phyloP scores from a whole-genome alignment of 768 basidiomycete species.

The Mycena olivaceomarginata region DNA sequence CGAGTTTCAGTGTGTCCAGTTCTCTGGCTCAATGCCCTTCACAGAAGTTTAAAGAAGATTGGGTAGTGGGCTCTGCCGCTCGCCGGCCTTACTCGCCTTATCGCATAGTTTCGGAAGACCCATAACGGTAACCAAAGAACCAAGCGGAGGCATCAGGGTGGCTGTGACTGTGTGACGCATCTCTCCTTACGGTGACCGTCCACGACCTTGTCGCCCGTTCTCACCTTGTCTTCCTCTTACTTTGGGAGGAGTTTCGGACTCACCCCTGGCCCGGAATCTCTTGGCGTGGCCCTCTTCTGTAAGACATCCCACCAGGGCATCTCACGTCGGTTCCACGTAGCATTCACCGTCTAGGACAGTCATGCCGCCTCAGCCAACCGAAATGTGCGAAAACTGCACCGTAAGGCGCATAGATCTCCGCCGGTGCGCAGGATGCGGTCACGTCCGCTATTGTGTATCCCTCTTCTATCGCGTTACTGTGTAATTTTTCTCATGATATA shows the following conservation, averaged over 20 bases:
- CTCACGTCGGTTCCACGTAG: not conserved
- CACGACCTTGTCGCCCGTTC: not conserved
- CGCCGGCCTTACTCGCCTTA: no score
- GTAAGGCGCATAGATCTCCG: conserved; percentile 23
- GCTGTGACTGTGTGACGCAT: no score
- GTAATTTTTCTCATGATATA: not conserved
- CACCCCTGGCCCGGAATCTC: not conserved
- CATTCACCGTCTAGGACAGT: not conserved
- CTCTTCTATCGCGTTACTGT: not conserved
- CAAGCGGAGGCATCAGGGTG: no score
- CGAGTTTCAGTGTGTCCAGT: no score
- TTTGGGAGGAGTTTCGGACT: not conserved
- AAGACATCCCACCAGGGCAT: not conserved
- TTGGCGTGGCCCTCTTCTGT: not conserved
- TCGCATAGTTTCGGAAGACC: no score
- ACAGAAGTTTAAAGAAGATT: no score
- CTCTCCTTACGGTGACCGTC: not conserved
- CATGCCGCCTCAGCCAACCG: conserved; percentile 32
- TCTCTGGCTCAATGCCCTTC: no score
- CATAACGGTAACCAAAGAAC: no score
- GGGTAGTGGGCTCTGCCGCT: no score
- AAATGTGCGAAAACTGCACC: conserved; percentile 29
- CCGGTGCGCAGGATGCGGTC: conserved; percentile 25
- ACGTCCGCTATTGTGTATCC: conserved; percentile 34
- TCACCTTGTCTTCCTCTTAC: not conserved